phyloP scores from a whole-genome alignment of 2,329 filamentous ascomycete genomes.

The Penicillium sp. region DNA sequence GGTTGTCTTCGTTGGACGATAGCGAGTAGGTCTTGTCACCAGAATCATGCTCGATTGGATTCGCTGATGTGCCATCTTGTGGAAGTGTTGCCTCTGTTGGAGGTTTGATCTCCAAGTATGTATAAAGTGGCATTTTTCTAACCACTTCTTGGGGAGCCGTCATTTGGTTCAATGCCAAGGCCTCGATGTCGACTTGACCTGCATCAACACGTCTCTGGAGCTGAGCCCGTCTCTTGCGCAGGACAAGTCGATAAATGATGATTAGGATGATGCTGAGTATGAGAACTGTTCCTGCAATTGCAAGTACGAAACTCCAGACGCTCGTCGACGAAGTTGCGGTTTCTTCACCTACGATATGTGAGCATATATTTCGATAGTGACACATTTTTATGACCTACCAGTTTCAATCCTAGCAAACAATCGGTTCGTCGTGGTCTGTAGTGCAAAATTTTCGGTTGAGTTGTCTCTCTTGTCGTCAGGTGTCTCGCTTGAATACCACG shows the following conservation, averaged over 20 bases:
- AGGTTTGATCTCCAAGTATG: constrained; percentile 56
- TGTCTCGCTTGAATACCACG: constrained; percentile 74
- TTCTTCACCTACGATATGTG: constrained; percentile 41
- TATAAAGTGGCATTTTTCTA: constrained; percentile 73
- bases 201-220: constrained; percentile 69
- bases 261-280: constrained; percentile 66
- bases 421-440: constrained; percentile 30
- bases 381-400: constrained; percentile 31
- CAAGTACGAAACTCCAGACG: constrained; percentile 78
- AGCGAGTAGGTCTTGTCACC: constrained; percentile 1
- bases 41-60: constrained; percentile 5
- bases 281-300: constrained; percentile 76
- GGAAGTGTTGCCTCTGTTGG: constrained; percentile 1
- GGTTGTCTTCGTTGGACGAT: not conserved
- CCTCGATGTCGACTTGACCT: constrained; percentile 84
- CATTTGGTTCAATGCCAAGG: constrained; percentile 77
- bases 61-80: constrained; percentile 3
- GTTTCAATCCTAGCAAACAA: constrained; percentile 53
- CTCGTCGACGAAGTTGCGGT: constrained; percentile 60
- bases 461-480: constrained; percentile 47
- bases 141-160: constrained; percentile 72
- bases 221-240: constrained; percentile 66
- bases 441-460: constrained; percentile 4
- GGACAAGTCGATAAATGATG: constrained; percentile 71
- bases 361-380: constrained; percentile 43